Evolutionary conservation across 176 grass and related monocot species (phyloP).

Genomic region (maize (Zea mays)): DNA sequence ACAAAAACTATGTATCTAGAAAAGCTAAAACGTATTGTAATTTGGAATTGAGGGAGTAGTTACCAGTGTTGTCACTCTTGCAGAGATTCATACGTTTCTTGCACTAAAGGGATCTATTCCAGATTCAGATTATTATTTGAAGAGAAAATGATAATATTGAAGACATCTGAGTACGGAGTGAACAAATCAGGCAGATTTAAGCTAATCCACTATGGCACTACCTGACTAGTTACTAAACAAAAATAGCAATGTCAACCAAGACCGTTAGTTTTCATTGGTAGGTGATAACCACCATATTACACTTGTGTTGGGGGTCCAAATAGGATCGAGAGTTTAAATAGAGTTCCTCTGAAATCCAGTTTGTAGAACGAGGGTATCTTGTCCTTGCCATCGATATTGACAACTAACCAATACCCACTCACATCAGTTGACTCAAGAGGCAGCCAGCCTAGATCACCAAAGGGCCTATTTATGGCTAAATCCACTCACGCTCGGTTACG

Average conservation of each 20-base stretch:
- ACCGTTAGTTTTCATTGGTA: neutral
- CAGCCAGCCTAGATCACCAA: neutral
- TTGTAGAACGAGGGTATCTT: neutral
- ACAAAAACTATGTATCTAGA: no score
- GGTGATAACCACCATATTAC: neutral
- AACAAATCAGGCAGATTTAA: constrained; percentile 11
- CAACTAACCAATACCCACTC: constrained; percentile 9
- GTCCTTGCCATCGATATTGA: neutral
- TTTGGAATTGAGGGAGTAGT: no score
- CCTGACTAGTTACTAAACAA: constrained; percentile 4
- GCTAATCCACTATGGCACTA: neutral
- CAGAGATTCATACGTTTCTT: neutral
- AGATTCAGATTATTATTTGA: neutral
- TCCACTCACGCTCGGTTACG: neutral
- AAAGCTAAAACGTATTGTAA: no score
- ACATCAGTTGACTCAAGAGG: constrained; percentile 4
- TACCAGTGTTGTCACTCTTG: neutral
- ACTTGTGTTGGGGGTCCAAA: neutral
- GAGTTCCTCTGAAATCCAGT: neutral
- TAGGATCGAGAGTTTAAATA: neutral
- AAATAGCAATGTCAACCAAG: constrained; percentile 17
- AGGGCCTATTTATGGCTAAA: constrained; percentile 22
- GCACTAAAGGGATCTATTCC: constrained; percentile 1
- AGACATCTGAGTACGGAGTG: neutral
- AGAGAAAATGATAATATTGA: neutral